These are phyloP conservation scores for Fusarium mundagurra DNA, from an alignment of 2,329 filamentous ascomycete species.

Conservation along the genomic window DNA sequence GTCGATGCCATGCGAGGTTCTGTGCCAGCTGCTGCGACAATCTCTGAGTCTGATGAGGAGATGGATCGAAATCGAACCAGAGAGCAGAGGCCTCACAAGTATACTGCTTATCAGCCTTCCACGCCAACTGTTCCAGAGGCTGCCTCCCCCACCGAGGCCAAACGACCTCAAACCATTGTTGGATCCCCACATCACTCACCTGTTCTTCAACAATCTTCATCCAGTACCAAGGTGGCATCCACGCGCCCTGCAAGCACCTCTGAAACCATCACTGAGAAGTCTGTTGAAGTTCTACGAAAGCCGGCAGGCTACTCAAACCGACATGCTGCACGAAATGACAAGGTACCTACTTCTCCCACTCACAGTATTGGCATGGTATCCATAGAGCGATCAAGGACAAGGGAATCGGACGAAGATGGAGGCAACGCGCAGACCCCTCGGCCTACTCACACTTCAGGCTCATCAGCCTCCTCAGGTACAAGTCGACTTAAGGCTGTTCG, in stretches of 20 bases:
- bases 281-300: conserved; percentile 48
- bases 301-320: conserved; percentile 39
- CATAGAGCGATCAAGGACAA: conserved; percentile 49
- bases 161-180: conserved; percentile 32
- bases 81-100: conserved; percentile 34
- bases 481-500: conserved; percentile 63
- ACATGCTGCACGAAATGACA: conserved; percentile 33
- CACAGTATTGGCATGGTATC: conserved; percentile 53
- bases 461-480: conserved; percentile 60
- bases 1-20: conserved; percentile 46
- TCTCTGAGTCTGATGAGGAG: conserved; percentile 58
- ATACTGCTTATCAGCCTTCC: conserved; percentile 39
- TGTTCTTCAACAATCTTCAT: conserved; percentile 33
- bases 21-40: conserved; percentile 46
- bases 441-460: conserved; percentile 59
- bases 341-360: conserved; percentile 38
- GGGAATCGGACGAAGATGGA: conserved; percentile 50
- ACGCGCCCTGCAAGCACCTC: conserved; percentile 45
- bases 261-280: conserved; percentile 44
- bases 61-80: conserved; percentile 26
- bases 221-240: conserved; percentile 50
- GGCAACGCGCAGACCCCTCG: conserved; percentile 44
- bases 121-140: conserved; percentile 41
- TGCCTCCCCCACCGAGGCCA: conserved; percentile 25
- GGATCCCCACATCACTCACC: conserved; percentile 26